Percentiles rank a stretch among this genome's conserved stretches.
These are phyloP conservation scores for Sabuloglossum arenarium DNA, from an alignment of 495 filamentous ascomycete species.

Conservation along the genomic window DNA sequence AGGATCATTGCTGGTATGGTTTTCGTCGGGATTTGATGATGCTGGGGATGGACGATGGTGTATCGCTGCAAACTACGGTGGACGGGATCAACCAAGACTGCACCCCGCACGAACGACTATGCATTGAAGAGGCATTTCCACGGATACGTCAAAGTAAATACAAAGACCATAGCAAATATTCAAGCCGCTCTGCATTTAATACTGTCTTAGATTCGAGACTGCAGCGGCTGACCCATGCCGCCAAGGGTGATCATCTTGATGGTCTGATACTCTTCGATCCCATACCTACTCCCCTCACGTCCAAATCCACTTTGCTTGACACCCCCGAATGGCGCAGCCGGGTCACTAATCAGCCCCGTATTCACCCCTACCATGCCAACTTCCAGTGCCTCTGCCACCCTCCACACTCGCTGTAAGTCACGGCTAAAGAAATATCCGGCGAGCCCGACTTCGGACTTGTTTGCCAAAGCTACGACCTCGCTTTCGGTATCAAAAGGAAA, in stretches of 20 bases:
- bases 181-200: background rate
- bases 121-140: background rate
- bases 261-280: constrained; percentile 70
- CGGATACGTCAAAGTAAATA: background rate
- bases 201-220: background rate
- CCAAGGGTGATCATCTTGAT: constrained; percentile 38
- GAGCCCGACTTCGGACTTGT: constrained; percentile 54
- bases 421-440: constrained; percentile 74
- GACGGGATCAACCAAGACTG: background rate
- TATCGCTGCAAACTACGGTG: background rate
- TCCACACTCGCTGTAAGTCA: constrained; percentile 48
- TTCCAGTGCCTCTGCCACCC: constrained; percentile 69
- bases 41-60: background rate
- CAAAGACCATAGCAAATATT: background rate
- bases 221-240: constrained; percentile 2
- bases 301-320: constrained; percentile 91
- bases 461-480: constrained; percentile 64
- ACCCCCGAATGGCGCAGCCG: constrained; percentile 72
- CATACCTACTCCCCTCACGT: constrained; percentile 76
- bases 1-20: background rate
- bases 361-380: constrained; percentile 84
- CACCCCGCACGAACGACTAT: background rate
- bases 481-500: constrained; percentile 67
- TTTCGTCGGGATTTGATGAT: background rate
- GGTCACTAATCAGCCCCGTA: constrained; percentile 65